Evolutionary conservation across 441 rosid species (phyloP), one percentile per base, ranked within the genome.

Genomic region (Corymbia citriodora): DNA sequence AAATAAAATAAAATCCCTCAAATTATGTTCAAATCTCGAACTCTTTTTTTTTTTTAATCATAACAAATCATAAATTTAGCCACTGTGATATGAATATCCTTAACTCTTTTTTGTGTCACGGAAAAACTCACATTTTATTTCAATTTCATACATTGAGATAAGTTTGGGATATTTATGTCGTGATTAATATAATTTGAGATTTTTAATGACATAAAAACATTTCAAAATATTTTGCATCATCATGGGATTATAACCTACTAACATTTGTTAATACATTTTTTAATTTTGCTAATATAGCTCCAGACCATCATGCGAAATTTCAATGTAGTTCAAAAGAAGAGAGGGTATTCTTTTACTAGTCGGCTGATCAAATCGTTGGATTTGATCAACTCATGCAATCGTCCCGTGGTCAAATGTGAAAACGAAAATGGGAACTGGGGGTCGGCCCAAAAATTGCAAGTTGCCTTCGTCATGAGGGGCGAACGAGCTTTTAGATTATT

Each of bases 221-320:
- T 40, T 40, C 6, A 6, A 40, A 6, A 40, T 40, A 40, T 40
- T 40, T 40, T 40, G 6, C 6, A 6, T 40, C 45, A 40, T 5
- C 5, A 5, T 40, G 40, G 40, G 45, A 40, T 59, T 59, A 10
- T 25, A 25, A 25, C n/a, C 1, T 40, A 74, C 3, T 40, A 3
- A 3, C 15, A 21, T 0, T 16, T 4, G 9, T 2, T 68, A 8
- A 3, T 25, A 40, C 40, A 0, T 0, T 40, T 74, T 36, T 36
- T 4, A 3, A 72, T 36, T 36, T 1, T 36, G 2, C 33, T 3
- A 33, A 70, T 10, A 2, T 9, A 70, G 31, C 0, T 16, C 4
- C 0, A 0, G 3, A n/a, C 5, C 10, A 8, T 0, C 1, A 17
- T 9, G 7, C 5, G 7, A 17, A 68, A 31, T 70, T 70, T 0